A percentile compares a stretch with the other conserved stretches of the same genome.
These are phyloP conservation scores for Kluyveromyces nonfermentans DNA, from an alignment of 805 yeast species.

Conservation along the genomic window DNA sequence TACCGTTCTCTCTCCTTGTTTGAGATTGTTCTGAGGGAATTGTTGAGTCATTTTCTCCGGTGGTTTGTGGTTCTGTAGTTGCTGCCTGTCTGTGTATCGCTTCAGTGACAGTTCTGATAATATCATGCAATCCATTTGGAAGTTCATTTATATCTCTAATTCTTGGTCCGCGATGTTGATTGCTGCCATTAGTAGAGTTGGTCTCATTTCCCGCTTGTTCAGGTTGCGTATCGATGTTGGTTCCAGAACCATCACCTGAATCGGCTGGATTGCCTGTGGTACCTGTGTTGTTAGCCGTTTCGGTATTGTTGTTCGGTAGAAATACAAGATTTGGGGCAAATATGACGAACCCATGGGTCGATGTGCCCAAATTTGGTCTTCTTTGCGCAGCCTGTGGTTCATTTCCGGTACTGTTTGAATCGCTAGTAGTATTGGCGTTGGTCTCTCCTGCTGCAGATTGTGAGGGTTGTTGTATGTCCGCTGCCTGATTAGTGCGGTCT, in stretches of 20 bases:
- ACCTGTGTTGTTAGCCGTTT: background rate
- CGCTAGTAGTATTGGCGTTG: conserved; percentile 4
- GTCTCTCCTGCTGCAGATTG: conserved; percentile 3
- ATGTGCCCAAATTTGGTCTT: conserved; percentile 5
- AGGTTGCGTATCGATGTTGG: too few relatives aligned
- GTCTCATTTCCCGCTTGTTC: background rate
- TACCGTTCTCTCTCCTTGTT: too few relatives aligned
- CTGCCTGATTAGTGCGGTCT: background rate
- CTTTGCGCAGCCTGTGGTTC: conserved; percentile 7
- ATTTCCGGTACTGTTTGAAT: conserved; percentile 5
- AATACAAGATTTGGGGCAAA: conserved; percentile 12
- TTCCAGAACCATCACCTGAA: background rate
- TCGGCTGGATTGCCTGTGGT: background rate
- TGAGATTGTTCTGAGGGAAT: too few relatives aligned
- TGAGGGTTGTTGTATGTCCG: background rate
- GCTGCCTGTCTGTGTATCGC: background rate
- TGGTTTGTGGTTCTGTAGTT: too few relatives aligned
- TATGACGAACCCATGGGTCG: background rate
- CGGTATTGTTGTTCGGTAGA: conserved; percentile 10
- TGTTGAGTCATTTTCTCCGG: too few relatives aligned
- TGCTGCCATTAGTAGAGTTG: background rate
- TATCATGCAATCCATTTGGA: background rate
- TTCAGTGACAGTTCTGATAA: background rate
- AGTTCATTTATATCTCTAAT: background rate
- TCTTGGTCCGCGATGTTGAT: background rate